Percentiles rank a stretch among this genome's conserved stretches.
Evolutionary conservation across 106 monocot genomes (phyloP).

Genomic region (Triglochin maritima): DNA sequence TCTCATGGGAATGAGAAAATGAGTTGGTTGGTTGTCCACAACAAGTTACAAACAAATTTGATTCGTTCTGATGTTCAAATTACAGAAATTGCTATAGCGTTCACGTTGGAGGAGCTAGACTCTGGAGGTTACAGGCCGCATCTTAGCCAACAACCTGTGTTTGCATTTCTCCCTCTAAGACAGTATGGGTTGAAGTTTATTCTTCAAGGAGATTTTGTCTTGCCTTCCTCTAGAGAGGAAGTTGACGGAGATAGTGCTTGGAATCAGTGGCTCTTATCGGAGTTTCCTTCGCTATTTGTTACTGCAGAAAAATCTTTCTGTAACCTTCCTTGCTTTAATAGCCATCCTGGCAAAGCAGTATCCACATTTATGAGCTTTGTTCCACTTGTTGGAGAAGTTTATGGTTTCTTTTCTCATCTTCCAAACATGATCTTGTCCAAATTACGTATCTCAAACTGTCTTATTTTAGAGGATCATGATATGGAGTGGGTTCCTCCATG

Average conservation of each 20-base stretch:
- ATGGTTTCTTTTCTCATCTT: slow-evolving; percentile 87
- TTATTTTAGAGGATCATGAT: slow-evolving; percentile 58
- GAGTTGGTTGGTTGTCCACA: slow-evolving; percentile 83
- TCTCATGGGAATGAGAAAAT: slow-evolving; percentile 68
- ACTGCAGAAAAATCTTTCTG: slow-evolving; percentile 55
- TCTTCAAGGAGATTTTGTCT: slow-evolving; percentile 95
- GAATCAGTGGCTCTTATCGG: slow-evolving; percentile 97
- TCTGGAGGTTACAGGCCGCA: slow-evolving; percentile 49
- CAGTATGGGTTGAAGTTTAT: slow-evolving; percentile 95
- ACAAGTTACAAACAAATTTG: slow-evolving; percentile 34
- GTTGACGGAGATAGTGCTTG: slow-evolving; percentile 92
- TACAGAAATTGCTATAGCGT: slow-evolving; percentile 88
- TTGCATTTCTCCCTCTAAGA: slow-evolving; percentile 94
- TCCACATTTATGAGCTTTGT: slow-evolving; percentile 85
- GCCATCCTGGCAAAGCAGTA: slow-evolving; percentile 74
- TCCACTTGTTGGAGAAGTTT: slow-evolving; percentile 76
- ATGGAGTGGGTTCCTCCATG: slow-evolving; percentile 69
- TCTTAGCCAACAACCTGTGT: slow-evolving; percentile 79
- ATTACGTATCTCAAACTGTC: slow-evolving; percentile 60
- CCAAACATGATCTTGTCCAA: slow-evolving; percentile 87
- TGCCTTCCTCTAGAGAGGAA: slow-evolving; percentile 99
- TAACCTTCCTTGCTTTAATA: slow-evolving; percentile 62
- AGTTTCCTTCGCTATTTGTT: slow-evolving; percentile 81
- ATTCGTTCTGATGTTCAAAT: slow-evolving; percentile 60
- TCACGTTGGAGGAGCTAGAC: slow-evolving; percentile 64